phyloP scores from a whole-genome alignment of 768 basidiomycete species.

The Postia placenta region DNA sequence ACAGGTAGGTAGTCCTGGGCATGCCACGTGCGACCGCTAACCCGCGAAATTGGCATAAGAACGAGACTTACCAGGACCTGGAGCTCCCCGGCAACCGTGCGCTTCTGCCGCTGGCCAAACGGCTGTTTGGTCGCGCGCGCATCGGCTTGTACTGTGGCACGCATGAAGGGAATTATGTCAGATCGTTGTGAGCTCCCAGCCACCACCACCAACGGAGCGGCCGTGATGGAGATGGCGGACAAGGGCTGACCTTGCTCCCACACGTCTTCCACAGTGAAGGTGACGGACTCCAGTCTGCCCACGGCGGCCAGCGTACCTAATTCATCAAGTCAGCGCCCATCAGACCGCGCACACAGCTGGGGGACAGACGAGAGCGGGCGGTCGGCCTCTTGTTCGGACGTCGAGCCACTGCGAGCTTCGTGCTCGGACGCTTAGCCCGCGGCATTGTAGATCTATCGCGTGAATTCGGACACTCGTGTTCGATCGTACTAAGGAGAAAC shows the following conservation, averaged over 20 bases:
- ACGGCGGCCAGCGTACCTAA: neutral
- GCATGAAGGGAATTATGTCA: neutral
- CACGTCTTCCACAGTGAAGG: constrained; percentile 1
- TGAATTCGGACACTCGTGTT: too few relatives aligned
- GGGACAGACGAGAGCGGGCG: neutral
- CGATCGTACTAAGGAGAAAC: too few relatives aligned
- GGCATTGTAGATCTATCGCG: too few relatives aligned
- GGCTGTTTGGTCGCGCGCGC: neutral
- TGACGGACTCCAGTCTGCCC: constrained; percentile 3
- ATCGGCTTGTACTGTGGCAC: neutral
- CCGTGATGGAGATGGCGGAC: neutral
- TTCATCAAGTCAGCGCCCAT: neutral
- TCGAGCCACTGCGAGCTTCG: neutral
- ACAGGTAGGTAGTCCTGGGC: neutral
- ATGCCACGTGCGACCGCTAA: neutral
- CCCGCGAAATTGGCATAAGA: neutral
- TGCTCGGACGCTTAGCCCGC: too few relatives aligned
- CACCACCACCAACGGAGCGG: too few relatives aligned
- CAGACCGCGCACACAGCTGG: neutral
- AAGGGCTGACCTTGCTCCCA: neutral
- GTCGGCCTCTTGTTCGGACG: neutral
- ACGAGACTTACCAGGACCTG: neutral
- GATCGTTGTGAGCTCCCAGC: neutral
- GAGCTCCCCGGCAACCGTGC: neutral
- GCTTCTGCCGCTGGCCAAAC: neutral